Percentiles rank a stretch among this genome's conserved stretches.
These are phyloP conservation scores for Colletotrichum plurivorum DNA, from an alignment of 2,329 filamentous ascomycete genomes.

Conservation along the genomic window DNA sequence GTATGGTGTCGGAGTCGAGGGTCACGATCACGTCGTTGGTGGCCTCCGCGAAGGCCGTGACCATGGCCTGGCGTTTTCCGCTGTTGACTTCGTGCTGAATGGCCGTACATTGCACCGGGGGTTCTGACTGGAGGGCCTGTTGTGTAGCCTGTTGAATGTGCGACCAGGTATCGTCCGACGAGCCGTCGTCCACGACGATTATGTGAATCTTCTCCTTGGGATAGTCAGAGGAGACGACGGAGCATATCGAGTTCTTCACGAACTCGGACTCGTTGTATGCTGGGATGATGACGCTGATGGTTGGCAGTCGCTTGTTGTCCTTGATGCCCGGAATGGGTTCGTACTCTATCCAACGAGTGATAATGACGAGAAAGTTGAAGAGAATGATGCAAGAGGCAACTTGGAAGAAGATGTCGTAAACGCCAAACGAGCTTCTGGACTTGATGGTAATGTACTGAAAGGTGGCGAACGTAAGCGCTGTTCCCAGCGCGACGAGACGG, in stretches of 20 bases:
- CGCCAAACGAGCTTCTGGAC: not conserved
- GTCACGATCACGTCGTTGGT: conserved; percentile 9
- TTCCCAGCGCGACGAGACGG: conserved; percentile 16
- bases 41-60: not conserved
- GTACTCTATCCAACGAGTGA: not conserved
- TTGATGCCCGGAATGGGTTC: conserved; percentile 16
- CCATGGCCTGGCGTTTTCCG: conserved; percentile 9
- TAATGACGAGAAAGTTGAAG: conserved; percentile 6
- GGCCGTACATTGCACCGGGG: not conserved
- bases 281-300: conserved; percentile 1
- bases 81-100: conserved; percentile 10
- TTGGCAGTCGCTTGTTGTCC: conserved; percentile 7
- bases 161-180: conserved; percentile 14
- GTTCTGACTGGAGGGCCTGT: not conserved
- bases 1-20: conserved; percentile 16
- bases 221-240: conserved; percentile 13
- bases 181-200: conserved; percentile 22
- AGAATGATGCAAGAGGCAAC: conserved; percentile 11
- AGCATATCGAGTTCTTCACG: conserved; percentile 5
- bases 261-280: conserved; percentile 18
- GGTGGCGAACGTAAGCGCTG: not conserved
- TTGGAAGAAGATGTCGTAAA: not conserved
- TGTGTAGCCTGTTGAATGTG: conserved; percentile 1
- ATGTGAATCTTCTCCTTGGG: conserved; percentile 12
- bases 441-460: conserved; percentile 16